Evolutionary conservation across 345 rosid genomes (phyloP).

Genomic region (Pseudoturritis turrita): DNA sequence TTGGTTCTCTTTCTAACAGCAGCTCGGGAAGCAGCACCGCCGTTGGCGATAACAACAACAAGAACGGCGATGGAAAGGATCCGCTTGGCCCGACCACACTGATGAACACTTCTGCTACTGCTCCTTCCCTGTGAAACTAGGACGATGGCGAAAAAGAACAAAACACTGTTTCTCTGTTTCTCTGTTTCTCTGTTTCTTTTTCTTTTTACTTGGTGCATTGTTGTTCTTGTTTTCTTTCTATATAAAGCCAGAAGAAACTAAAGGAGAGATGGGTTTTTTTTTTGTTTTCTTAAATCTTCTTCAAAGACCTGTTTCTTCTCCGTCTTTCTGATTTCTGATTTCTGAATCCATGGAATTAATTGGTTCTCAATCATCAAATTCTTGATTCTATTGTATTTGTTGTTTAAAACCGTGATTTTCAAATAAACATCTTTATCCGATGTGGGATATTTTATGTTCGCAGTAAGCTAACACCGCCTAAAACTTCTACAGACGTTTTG

Average conservation of each 20-base stretch:
- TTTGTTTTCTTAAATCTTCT: neutral
- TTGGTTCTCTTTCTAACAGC: slow-evolving; percentile 71
- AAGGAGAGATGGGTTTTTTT: slow-evolving; percentile 13
- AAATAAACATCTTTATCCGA: no score
- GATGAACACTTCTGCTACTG: slow-evolving; percentile 23
- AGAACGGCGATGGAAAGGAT: slow-evolving; percentile 34
- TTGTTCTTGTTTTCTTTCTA: slow-evolving; percentile 7
- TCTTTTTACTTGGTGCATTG: slow-evolving; percentile 8
- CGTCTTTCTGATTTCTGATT: slow-evolving; percentile 8
- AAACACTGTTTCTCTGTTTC: slow-evolving; percentile 17
- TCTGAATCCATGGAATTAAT: slow-evolving; percentile 24
- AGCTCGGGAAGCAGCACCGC: slow-evolving; percentile 74
- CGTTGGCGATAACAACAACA: slow-evolving; percentile 30
- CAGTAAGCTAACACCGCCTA: no score
- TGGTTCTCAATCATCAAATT: slow-evolving; percentile 7
- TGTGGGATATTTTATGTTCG: no score
- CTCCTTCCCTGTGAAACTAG: slow-evolving; percentile 9
- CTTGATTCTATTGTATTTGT: neutral
- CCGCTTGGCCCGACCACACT: slow-evolving; percentile 9
- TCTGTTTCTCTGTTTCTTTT: slow-evolving; percentile 11
- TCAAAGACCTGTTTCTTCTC: neutral
- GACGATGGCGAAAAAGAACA: slow-evolving; percentile 1
- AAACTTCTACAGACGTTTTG: no score
- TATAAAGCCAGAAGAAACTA: slow-evolving; percentile 31
- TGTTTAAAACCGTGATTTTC: no score